Conservation (phyloP, 345 rosid genomes). For the Brassica incana region DNA sequence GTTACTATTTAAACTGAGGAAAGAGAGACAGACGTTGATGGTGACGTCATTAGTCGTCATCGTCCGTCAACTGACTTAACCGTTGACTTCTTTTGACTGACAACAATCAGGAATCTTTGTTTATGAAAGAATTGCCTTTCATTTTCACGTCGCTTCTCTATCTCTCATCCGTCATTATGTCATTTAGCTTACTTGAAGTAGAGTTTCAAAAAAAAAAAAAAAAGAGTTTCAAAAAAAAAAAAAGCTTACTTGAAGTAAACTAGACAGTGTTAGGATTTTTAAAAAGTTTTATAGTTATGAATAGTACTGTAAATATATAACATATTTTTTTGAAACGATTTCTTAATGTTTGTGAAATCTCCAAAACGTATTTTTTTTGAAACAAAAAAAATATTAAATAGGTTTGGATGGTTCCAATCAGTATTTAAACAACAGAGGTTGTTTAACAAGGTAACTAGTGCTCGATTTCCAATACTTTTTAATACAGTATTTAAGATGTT, state of each 20-base stretch:
- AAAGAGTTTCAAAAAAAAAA: too few species aligned
- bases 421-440: too few species aligned
- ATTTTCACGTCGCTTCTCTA: slow-evolving; percentile 24
- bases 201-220: too few species aligned
- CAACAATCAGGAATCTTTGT: neutral
- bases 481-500: too few species aligned
- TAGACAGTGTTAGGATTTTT: neutral
- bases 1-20: slow-evolving; percentile 41
- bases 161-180: neutral
- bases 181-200: neutral
- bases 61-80: neutral
- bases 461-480: too few species aligned
- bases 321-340: too few species aligned
- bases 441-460: too few species aligned
- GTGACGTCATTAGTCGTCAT: slow-evolving; percentile 47
- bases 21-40: neutral
- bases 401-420: too few species aligned
- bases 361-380: too few species aligned
- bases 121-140: slow-evolving; percentile 26
- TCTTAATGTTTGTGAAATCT: too few species aligned
- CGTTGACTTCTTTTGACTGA: slow-evolving; percentile 49
- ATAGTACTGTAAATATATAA: neutral
- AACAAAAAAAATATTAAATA: too few species aligned
- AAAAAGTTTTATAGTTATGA: neutral
- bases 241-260: neutral